Conservation (phyloP, 2,329 filamentous ascomycete genomes). For the Sporothrix brunneoviolacea region DNA sequence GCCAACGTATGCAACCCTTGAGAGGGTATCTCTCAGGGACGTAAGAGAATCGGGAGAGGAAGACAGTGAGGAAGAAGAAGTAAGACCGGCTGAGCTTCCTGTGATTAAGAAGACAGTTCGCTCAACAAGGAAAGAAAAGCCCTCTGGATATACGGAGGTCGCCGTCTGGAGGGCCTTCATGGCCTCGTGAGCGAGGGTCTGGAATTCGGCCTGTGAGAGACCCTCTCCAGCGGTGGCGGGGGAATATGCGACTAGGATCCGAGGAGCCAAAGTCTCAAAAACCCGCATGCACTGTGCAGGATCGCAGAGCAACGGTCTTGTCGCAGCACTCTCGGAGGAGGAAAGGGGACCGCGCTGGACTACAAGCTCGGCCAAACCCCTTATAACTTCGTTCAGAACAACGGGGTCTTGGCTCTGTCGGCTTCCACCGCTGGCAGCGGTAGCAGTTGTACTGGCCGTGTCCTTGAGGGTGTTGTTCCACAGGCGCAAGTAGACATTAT, state of each 20-base stretch:
- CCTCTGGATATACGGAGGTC: slow-evolving; percentile 12
- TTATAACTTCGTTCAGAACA: slow-evolving; percentile 35
- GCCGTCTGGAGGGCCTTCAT: slow-evolving; percentile 15
- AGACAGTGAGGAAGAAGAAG: background rate
- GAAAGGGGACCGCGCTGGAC: slow-evolving; percentile 31
- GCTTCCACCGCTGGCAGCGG: background rate
- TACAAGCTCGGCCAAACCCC: slow-evolving; percentile 40
- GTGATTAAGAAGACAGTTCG: background rate
- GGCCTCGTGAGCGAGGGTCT: slow-evolving; percentile 16
- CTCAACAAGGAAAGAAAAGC: slow-evolving; percentile 13
- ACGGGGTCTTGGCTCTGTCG: slow-evolving; percentile 27
- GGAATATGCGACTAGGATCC: background rate
- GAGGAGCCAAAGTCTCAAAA: slow-evolving; percentile 14
- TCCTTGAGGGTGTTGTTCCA: slow-evolving; percentile 26
- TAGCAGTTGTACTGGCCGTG: background rate
- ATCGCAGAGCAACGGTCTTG: slow-evolving; percentile 27
- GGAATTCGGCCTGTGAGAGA: slow-evolving; percentile 1
- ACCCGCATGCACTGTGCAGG: slow-evolving; percentile 25
- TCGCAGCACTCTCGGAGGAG: background rate
- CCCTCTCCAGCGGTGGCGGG: background rate
- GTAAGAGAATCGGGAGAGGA: slow-evolving; percentile 7
- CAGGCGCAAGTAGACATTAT: slow-evolving; percentile 35
- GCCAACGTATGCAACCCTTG: slow-evolving; percentile 42
- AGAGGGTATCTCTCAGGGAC: slow-evolving; percentile 31
- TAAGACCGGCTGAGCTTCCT: background rate